phyloP scores from a whole-genome alignment of 1,284 basidiomycete species.

The Malassezia restricta region DNA sequence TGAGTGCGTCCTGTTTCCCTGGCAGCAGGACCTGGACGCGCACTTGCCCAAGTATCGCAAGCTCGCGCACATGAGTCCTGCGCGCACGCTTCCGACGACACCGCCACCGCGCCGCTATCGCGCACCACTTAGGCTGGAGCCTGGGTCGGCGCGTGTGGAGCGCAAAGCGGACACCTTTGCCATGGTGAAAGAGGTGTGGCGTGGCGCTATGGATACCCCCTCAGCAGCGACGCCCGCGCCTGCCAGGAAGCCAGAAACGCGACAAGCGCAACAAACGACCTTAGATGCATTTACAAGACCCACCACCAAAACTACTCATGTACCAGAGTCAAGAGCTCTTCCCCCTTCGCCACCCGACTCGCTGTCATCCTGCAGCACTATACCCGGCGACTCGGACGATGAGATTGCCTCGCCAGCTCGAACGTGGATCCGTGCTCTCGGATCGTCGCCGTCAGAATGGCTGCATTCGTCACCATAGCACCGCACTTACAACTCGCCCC shows the following conservation, averaged over 20 bases:
- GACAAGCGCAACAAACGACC: background rate
- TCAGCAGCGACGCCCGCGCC: background rate
- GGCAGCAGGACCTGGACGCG: background rate
- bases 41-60: background rate
- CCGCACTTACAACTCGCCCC: background rate
- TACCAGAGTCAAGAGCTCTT: background rate
- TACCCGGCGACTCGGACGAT: constrained; percentile 10
- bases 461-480: background rate
- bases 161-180: constrained; percentile 7
- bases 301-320: background rate
- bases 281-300: constrained; percentile 1
- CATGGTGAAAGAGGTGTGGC: constrained; percentile 11
- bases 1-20: background rate
- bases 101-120: background rate
- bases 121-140: background rate
- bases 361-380: constrained; percentile 1
- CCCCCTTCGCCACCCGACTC: background rate
- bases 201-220: constrained; percentile 5
- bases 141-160: constrained; percentile 5
- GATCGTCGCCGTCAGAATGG: constrained; percentile 12
- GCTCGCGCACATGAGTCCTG: background rate
- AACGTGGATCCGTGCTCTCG: constrained; percentile 2
- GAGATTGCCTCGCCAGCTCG: constrained; percentile 4
- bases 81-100: background rate
- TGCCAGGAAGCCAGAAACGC: background rate